Percentiles rank a stretch among this genome's conserved stretches.
Evolutionary conservation across 2,329 filamentous ascomycete genomes (phyloP).

Genomic region (Orbilia oligospora): DNA sequence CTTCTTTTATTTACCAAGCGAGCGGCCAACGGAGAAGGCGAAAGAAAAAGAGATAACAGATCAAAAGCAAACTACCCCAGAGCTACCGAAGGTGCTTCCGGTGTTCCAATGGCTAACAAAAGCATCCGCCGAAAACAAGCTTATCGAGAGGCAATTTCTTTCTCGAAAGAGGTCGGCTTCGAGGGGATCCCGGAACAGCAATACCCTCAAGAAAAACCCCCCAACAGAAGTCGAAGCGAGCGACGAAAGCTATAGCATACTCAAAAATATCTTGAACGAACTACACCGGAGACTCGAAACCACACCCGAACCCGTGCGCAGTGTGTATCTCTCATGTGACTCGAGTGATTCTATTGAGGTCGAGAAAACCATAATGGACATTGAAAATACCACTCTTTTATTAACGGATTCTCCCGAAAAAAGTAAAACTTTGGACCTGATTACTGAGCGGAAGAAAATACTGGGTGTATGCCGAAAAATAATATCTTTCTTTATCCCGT

Average conservation of each 20-base stretch:
- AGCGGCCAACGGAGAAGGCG: conserved; percentile 15
- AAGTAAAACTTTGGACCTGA: background rate
- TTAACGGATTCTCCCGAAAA: conserved; percentile 7
- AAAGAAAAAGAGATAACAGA: background rate
- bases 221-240: conserved; percentile 1
- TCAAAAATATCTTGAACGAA: conserved; percentile 35
- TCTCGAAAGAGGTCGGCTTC: background rate
- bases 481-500: conserved; percentile 38
- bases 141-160: conserved; percentile 26
- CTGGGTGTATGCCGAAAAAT: conserved; percentile 29
- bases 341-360: conserved; percentile 23
- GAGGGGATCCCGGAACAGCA: background rate
- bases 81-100: conserved; percentile 38
- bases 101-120: conserved; percentile 49
- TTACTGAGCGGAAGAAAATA: background rate
- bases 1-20: conserved; percentile 29
- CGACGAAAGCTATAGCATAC: conserved; percentile 36
- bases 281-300: conserved; percentile 20
- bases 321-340: conserved; percentile 8
- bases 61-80: background rate
- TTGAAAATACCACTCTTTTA: conserved; percentile 7
- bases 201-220: background rate
- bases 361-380: conserved; percentile 18
- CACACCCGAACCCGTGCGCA: background rate
- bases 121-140: conserved; percentile 8